Conservation (phyloP, 2,329 filamentous ascomycete genomes). For the Fusarium euwallaceae region DNA sequence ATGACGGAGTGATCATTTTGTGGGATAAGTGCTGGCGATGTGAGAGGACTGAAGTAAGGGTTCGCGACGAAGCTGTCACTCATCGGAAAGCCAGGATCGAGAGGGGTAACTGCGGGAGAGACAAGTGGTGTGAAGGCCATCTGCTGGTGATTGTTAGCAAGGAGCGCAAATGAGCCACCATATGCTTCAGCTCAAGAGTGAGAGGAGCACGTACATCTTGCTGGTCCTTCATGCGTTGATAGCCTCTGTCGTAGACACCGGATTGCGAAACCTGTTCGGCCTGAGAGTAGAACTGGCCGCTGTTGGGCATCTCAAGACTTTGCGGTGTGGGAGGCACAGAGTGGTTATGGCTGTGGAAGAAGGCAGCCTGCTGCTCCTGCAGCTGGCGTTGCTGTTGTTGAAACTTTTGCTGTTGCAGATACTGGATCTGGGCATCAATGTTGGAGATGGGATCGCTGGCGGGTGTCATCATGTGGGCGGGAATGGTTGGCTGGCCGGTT, state of each 20-base stretch:
- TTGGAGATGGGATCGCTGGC: constrained; percentile 68
- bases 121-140: constrained; percentile 85
- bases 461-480: constrained; percentile 59
- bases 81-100: constrained; percentile 77
- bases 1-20: constrained; percentile 40
- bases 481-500: constrained; percentile 59
- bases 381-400: constrained; percentile 71
- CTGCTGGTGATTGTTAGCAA: constrained; percentile 54
- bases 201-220: constrained; percentile 66
- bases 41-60: constrained; percentile 86
- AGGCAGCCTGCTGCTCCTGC: constrained; percentile 69
- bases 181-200: neutral
- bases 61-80: constrained; percentile 68
- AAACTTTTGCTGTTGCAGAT: constrained; percentile 73
- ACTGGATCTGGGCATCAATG: constrained; percentile 76
- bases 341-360: constrained; percentile 67
- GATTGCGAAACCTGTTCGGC: constrained; percentile 67
- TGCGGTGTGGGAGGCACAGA: constrained; percentile 84
- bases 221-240: constrained; percentile 76
- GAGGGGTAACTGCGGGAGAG: constrained; percentile 85
- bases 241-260: constrained; percentile 73
- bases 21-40: constrained; percentile 83
- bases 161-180: neutral
- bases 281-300: constrained; percentile 69
- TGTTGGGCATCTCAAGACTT: constrained; percentile 79